Evolutionary conservation across 2,329 filamentous ascomycete species (phyloP), one percentile per base, ranked within the genome.

Genomic region (Curvularia hawaiiensis): DNA sequence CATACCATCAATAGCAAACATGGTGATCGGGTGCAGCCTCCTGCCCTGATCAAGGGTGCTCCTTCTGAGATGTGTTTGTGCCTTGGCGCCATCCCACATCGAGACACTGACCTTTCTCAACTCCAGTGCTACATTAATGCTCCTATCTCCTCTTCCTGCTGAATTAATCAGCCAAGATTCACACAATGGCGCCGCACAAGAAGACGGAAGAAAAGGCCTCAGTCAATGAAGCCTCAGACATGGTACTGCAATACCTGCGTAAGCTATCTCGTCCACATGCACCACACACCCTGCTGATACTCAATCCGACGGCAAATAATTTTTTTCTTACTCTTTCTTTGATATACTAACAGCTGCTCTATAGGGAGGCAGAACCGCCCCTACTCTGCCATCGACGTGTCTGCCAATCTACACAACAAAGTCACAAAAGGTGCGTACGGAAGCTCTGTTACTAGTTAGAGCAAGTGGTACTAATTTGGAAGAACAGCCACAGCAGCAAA

Each of bases 371-470:
- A 83, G 56, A 83, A 84, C 72, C 82, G 83, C 60, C 83, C 83
- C 3, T 84, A 84, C 66, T 85, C 83, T 12, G 83, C 82, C 3
- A 84, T 80, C 45, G 85, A 88, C 47, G 77, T 88, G 41, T 86
- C 83, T 53, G 78, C 82, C 12, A 88, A 88, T 71, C 76, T 88
- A 40, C 84, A 86, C 67, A 85, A 86, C 64, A 83, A 81, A 59
- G 82, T 86, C 56, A 83, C 82, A 14, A 88, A 87, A 76, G 70
- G 82, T 83, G 48, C 46, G 66, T 52, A 10, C 9, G 22, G 7
- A 11, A 14, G 8, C 18, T 0, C 16, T 14, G 20, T 18, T 35
- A 2, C n/a, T 35, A n/a, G 11, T 16, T 8, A 39, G 5, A 28
- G 12, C 16, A 30, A 16, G 2, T 3, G 0, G 18, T 18, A 40